Base-by-base conservation (phyloP, 495 filamentous ascomycete genomes). In the Neurospora sp. region DNA sequence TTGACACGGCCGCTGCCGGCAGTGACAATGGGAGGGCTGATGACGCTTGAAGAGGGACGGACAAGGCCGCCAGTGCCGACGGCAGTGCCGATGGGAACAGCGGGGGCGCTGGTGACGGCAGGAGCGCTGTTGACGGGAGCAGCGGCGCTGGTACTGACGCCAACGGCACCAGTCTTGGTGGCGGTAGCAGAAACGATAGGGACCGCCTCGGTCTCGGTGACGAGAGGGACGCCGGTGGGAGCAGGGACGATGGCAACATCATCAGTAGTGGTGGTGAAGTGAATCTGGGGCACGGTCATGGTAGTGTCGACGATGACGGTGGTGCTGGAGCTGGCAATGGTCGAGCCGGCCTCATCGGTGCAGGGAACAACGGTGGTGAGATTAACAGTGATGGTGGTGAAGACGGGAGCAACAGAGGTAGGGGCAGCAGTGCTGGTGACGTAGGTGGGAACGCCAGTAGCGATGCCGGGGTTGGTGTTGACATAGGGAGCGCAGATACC, bases 401-500 rank as follows among this genome's bases (percentile, higher is more conserved):
- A 86, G 65, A 88, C 83, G 48, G 79, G 78, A 35, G 82, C 83
- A 70, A 81, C 80, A 45, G 83, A 80, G 42, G 81, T 78, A 10
- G 83, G 81, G 37, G 85, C 76, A 40, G 86, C 84, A 35, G 84
- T 86, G 74, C 79, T 86, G 73, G 87, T 85, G 76, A 86, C 83
- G 79, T 90, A 84, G 69, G 85, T 89, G 71, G 88, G 90, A 73
- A 87, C 83, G 72, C 86, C 81, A 72, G 93, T 96, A 77, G 93
- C 87, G 78, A 98, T 92, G 70, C 87, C 94, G 3, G 96, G 96
- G 88, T 97, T 97, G 74, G 85, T 72, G 53, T 86, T 83, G 22
- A 94, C 86, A 80, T 89, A 90, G 40, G 87, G 81, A 42, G 92
- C 93, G 84, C 95, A 98, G 82, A 98, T 92, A 79, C 95, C 96